Conservation (phyloP, 2,329 filamentous ascomycete genomes). For the Fusarium duplospermum region DNA sequence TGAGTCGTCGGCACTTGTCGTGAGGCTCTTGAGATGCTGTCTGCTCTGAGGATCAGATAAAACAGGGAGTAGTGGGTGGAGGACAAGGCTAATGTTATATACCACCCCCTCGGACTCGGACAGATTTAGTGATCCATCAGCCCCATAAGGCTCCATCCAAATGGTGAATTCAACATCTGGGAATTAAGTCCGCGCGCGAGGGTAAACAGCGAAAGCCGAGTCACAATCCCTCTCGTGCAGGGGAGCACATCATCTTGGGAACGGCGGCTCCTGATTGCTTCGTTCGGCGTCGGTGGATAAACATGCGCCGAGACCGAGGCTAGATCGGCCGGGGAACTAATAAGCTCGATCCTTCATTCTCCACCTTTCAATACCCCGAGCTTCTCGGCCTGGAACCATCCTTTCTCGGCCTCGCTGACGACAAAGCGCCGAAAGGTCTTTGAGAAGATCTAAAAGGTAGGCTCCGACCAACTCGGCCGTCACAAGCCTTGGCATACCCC, state of each 20-base stretch:
- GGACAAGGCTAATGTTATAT: constrained; percentile 10
- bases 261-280: constrained; percentile 14
- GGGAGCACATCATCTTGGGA: not conserved
- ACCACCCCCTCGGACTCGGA: not conserved
- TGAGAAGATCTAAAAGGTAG: not conserved
- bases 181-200: constrained; percentile 19
- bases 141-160: constrained; percentile 9
- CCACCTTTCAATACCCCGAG: constrained; percentile 10
- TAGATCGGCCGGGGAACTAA: not conserved
- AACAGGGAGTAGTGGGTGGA: not conserved
- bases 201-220: not conserved
- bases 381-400: not conserved
- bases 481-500: not conserved
- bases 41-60: constrained; percentile 14
- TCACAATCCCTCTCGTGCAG: not conserved
- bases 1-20: not conserved
- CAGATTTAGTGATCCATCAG: not conserved
- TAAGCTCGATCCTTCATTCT: not conserved
- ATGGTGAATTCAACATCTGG: not conserved
- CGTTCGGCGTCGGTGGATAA: not conserved
- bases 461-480: not conserved
- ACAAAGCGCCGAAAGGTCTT: constrained; percentile 14
- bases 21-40: not conserved
- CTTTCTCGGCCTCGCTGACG: not conserved
- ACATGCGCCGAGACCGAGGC: not conserved